Evolutionary conservation across 768 basidiomycete species (phyloP).

Genomic region (Exidia glandulosa): DNA sequence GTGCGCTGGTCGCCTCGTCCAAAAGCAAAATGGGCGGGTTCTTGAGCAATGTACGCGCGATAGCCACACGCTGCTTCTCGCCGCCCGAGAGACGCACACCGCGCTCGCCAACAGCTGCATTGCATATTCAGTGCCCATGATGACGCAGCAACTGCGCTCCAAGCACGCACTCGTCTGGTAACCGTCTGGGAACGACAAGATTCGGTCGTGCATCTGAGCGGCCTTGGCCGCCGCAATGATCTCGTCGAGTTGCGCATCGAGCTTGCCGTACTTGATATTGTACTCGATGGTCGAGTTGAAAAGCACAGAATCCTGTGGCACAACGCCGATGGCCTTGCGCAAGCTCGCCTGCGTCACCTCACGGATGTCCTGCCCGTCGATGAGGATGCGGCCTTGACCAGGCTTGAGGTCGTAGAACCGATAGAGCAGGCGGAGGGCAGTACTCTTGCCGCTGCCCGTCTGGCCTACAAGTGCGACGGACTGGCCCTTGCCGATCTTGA

Average conservation of each 20-base stretch:
- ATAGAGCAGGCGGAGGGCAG: conserved; percentile 78
- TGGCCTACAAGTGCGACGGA: conserved; percentile 87
- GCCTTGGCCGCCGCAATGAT: conserved; percentile 69
- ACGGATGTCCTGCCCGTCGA: conserved; percentile 82
- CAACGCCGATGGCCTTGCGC: conserved; percentile 74
- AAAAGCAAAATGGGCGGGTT: conserved; percentile 73
- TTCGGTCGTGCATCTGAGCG: conserved; percentile 81
- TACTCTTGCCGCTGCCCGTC: conserved; percentile 73
- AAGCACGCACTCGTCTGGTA: conserved; percentile 54
- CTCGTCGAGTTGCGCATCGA: conserved; percentile 57
- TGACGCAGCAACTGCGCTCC: not conserved
- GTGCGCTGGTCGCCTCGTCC: conserved; percentile 48
- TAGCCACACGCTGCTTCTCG: conserved; percentile 83
- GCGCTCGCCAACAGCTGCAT: conserved; percentile 59
- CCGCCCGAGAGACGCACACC: conserved; percentile 79
- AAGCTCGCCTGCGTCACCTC: conserved; percentile 76
- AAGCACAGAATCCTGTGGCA: conserved; percentile 75
- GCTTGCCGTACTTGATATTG: conserved; percentile 76
- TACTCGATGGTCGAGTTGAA: conserved; percentile 64
- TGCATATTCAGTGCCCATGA: not conserved
- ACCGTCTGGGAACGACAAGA: conserved; percentile 70
- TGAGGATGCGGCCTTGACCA: conserved; percentile 67
- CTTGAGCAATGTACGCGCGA: conserved; percentile 79
- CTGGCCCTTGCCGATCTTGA: conserved; percentile 77
- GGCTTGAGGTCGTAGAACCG: conserved; percentile 83